phyloP scores from a whole-genome alignment of 1,284 basidiomycete genomes.

The Leccinum insolens region DNA sequence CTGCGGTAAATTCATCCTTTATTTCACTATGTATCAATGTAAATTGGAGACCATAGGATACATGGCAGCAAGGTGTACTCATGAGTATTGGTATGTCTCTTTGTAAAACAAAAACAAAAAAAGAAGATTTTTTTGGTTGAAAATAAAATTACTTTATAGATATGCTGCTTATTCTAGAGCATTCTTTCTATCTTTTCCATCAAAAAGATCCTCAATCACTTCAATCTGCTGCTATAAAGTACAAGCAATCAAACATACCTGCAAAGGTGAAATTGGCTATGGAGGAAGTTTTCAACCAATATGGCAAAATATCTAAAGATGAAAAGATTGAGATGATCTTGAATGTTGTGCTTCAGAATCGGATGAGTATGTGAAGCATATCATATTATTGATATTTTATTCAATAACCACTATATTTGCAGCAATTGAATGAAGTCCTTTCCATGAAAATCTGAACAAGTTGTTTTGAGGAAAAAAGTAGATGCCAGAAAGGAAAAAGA shows the following conservation, averaged over 20 bases:
- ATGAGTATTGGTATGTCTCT: background rate
- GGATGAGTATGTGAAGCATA: too few species aligned
- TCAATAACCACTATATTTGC: too few species aligned
- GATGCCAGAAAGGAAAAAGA: too few species aligned
- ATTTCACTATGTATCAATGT: background rate
- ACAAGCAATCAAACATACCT: background rate
- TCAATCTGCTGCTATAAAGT: background rate
- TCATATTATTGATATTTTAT: background rate
- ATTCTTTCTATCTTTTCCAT: background rate
- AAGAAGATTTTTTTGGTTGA: too few species aligned
- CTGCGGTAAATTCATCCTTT: background rate
- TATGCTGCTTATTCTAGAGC: background rate
- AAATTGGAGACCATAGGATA: background rate
- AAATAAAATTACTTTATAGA: background rate
- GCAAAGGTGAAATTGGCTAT: background rate
- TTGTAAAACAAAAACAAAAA: too few species aligned
- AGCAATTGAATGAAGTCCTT: background rate
- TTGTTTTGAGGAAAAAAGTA: too few species aligned
- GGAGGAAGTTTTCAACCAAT: background rate
- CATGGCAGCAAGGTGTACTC: background rate
- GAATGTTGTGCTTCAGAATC: too few species aligned
- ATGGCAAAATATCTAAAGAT: too few species aligned
- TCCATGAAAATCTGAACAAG: background rate
- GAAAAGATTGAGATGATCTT: too few species aligned
- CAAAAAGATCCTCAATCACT: background rate